These are phyloP conservation scores for Salix viminalis DNA, from an alignment of 345 rosid genomes.

Conservation along the genomic window DNA sequence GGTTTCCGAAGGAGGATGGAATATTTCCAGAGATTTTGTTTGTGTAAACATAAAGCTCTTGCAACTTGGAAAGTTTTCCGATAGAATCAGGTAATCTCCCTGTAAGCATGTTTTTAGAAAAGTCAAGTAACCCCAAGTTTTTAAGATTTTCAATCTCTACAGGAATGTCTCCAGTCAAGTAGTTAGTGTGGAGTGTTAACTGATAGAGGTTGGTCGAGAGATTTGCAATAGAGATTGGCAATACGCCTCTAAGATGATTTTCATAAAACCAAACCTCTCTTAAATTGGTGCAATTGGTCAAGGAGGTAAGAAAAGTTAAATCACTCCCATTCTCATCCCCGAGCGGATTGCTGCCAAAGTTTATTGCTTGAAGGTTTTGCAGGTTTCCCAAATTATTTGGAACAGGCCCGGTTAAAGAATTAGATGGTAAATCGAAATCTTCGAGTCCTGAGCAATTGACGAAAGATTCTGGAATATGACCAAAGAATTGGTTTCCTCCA, in stretches of 20 bases:
- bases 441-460: neutral
- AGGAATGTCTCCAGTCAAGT: neutral
- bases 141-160: neutral
- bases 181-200: fast-evolving
- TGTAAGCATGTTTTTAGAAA: neutral
- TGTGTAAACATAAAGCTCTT: neutral
- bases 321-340: too few relatives aligned
- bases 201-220: neutral
- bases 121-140: fast-evolving
- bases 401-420: too few relatives aligned
- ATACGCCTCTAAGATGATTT: too few relatives aligned
- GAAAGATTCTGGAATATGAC: too few relatives aligned
- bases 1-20: neutral
- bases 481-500: too few relatives aligned
- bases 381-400: too few relatives aligned
- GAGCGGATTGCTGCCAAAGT: fast-evolving
- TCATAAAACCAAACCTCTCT: fast-evolving
- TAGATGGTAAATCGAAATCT: too few relatives aligned
- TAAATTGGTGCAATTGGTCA: too few relatives aligned
- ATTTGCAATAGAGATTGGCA: neutral
- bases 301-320: too few relatives aligned
- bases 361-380: too few relatives aligned
- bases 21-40: too few relatives aligned
- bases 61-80: neutral
- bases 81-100: neutral